Percentiles rank a stretch among this genome's conserved stretches.
Evolutionary conservation across 495 filamentous ascomycete genomes (phyloP).

Genomic region (Penicillium bovifimosum): DNA sequence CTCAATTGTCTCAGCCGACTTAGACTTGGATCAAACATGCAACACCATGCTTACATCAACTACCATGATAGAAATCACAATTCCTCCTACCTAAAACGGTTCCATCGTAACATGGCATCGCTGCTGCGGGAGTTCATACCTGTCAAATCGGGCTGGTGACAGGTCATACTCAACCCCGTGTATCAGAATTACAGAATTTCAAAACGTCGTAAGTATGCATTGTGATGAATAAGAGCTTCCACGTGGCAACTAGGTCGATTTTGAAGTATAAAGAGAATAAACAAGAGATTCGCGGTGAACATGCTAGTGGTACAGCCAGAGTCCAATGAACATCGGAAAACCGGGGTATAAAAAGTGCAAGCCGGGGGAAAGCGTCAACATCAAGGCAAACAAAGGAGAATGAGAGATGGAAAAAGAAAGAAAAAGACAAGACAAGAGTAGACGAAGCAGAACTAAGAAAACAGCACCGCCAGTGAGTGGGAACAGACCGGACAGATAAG

Average conservation of each 20-base stretch:
- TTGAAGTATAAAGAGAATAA: constrained; percentile 16
- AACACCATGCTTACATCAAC: constrained; percentile 8
- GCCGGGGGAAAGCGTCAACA: constrained; percentile 10
- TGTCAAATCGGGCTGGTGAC: constrained; percentile 4
- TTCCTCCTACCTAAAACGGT: neutral
- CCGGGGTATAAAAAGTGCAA: constrained; percentile 30
- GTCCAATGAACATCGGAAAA: constrained; percentile 32
- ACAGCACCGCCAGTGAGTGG: constrained; percentile 16
- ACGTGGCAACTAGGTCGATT: constrained; percentile 11
- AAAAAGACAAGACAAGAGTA: neutral
- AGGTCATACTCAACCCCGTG: neutral
- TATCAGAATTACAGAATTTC: neutral
- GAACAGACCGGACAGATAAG: constrained; percentile 7
- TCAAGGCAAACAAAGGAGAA: neutral
- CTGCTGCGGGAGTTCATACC: neutral
- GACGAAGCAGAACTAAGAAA: constrained; percentile 14
- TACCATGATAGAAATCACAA: neutral
- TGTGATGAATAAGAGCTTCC: constrained; percentile 1
- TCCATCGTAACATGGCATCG: neutral
- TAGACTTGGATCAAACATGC: constrained; percentile 5
- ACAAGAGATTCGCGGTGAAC: constrained; percentile 13
- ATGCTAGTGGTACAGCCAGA: constrained; percentile 36
- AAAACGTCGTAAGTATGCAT: neutral
- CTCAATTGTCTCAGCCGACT: constrained; percentile 9
- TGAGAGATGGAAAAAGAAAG: constrained; percentile 2